These are phyloP conservation scores for Aspergillus taichungensis DNA, from an alignment of 495 filamentous ascomycete genomes.

Conservation along the genomic window DNA sequence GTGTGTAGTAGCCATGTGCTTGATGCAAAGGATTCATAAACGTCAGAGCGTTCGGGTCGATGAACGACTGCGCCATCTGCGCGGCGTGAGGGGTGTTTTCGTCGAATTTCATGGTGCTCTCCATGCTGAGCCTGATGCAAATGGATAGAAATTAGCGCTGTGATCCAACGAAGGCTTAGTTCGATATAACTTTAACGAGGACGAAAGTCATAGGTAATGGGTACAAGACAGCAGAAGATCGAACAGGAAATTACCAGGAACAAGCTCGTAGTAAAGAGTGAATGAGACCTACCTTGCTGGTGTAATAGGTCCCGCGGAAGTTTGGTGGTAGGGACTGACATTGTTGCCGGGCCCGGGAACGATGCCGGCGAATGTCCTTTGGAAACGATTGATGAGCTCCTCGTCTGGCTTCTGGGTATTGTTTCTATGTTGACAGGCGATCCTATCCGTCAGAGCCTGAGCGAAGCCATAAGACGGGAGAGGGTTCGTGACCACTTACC, in stretches of 20 bases:
- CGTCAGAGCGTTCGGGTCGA: constrained; percentile 75
- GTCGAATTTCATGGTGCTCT: constrained; percentile 59
- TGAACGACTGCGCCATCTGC: constrained; percentile 74
- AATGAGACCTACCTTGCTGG: constrained; percentile 26
- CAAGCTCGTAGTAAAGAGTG: not conserved
- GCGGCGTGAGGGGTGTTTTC: constrained; percentile 70
- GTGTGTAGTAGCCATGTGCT: constrained; percentile 76
- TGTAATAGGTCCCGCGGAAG: constrained; percentile 12
- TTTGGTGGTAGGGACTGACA: constrained; percentile 1
- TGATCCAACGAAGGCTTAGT: not conserved
- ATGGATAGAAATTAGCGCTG: not conserved
- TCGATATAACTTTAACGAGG: too few species aligned
- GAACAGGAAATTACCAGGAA: not conserved
- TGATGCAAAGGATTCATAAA: constrained; percentile 74
- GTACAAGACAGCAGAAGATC: not conserved
- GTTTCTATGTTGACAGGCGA: constrained; percentile 41
- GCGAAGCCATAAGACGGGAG: not conserved
- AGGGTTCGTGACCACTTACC: constrained; percentile 17
- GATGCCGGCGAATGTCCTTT: constrained; percentile 66
- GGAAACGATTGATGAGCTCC: constrained; percentile 77
- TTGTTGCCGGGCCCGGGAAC: constrained; percentile 16
- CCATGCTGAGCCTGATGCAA: constrained; percentile 33
- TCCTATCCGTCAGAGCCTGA: constrained; percentile 5
- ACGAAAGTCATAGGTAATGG: too few species aligned
- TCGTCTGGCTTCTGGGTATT: constrained; percentile 81